phyloP scores from a whole-genome alignment of 768 basidiomycete genomes.

The Tricholoma terreum region DNA sequence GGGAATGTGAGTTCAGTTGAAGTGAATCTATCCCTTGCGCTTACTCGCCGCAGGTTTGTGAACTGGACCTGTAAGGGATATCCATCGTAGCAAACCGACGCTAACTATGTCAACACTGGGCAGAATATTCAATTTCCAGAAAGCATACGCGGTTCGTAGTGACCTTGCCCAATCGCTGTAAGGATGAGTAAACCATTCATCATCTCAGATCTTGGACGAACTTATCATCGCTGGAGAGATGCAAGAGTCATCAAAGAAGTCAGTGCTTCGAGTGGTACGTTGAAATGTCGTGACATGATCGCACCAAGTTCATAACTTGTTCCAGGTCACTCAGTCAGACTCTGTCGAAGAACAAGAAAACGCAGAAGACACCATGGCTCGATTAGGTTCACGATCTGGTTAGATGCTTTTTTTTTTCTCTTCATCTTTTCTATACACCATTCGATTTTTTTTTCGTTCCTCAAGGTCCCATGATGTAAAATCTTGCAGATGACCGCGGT shows the following conservation, averaged over 20 bases:
- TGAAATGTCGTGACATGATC: neutral
- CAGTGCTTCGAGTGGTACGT: slow-evolving; percentile 58
- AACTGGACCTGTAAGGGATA: slow-evolving; percentile 82
- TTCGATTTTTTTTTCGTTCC: slow-evolving; percentile 19
- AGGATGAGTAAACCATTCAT: neutral
- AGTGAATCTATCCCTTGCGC: neutral
- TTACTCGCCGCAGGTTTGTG: slow-evolving; percentile 63
- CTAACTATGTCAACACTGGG: slow-evolving; percentile 4
- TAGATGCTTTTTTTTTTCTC: slow-evolving; percentile 35
- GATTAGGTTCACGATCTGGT: slow-evolving; percentile 72
- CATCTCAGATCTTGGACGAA: slow-evolving; percentile 79
- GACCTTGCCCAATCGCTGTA: slow-evolving; percentile 1
- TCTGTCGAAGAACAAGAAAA: slow-evolving; percentile 83
- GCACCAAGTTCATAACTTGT: neutral
- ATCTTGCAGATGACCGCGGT: neutral
- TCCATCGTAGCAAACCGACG: neutral
- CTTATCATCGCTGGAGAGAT: slow-evolving; percentile 96
- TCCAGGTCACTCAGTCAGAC: slow-evolving; percentile 82
- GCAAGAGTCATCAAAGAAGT: slow-evolving; percentile 96
- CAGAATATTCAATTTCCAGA: slow-evolving; percentile 99
- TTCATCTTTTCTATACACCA: slow-evolving; percentile 14
- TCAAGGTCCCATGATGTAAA: slow-evolving; percentile 47
- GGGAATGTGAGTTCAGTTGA: slow-evolving; percentile 67
- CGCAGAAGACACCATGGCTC: slow-evolving; percentile 75
- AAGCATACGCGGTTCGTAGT: slow-evolving; percentile 81